These are phyloP conservation scores for Rhizoclosmatium globosum DNA, from an alignment of 192 early-diverging fungal species.

Conservation along the genomic window DNA sequence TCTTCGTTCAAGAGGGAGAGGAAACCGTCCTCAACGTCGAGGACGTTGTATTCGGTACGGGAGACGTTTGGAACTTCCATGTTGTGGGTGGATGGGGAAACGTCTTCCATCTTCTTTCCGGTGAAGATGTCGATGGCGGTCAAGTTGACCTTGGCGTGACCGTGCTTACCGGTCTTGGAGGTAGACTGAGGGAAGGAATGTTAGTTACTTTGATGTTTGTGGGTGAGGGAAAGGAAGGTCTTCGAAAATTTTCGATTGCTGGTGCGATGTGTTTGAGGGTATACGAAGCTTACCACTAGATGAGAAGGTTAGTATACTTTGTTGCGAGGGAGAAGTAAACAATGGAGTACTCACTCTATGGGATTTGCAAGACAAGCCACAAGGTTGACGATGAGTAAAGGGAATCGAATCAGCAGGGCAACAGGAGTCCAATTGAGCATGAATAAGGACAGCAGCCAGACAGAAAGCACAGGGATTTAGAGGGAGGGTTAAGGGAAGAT, in stretches of 20 bases:
- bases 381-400: background rate
- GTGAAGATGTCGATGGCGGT: slow-evolving; percentile 97
- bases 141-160: slow-evolving; percentile 99
- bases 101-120: slow-evolving; percentile 97
- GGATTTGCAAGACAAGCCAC: background rate
- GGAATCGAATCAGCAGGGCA: background rate
- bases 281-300: slow-evolving; percentile 15
- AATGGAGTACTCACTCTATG: slow-evolving; percentile 2
- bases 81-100: slow-evolving; percentile 99
- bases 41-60: slow-evolving; percentile 84
- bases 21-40: slow-evolving; percentile 93
- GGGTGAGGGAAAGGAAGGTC: background rate
- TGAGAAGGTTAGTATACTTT: slow-evolving; percentile 1
- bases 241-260: background rate
- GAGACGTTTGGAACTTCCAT: slow-evolving; percentile 97
- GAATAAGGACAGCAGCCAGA: background rate
- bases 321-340: background rate
- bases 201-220: background rate
- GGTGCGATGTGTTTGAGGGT: too few species aligned
- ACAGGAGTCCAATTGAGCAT: background rate
- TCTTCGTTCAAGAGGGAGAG: slow-evolving; percentile 82
- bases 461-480: background rate
- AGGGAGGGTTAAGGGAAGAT: background rate
- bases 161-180: slow-evolving; percentile 99
- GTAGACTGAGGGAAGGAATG: slow-evolving; percentile 68